Base-by-base conservation (phyloP, 2,329 filamentous ascomycete genomes). In the Aulographum hederae region DNA sequence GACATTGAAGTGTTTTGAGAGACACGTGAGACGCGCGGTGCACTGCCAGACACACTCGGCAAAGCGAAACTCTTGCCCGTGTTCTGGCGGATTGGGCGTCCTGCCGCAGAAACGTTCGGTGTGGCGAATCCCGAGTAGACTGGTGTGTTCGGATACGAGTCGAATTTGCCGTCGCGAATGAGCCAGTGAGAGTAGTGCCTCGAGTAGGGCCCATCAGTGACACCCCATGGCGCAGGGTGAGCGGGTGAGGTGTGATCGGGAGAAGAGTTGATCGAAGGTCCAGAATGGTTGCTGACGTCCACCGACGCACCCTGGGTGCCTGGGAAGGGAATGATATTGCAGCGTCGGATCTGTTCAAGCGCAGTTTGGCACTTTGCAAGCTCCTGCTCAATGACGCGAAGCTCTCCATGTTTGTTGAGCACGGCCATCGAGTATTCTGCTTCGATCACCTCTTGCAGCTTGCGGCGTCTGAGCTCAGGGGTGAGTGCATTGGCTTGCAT, bases 181-280 rank as follows among this genome's bases (percentile, higher is more conserved):
- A 98, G 70, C 89, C 89, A 98, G 61, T 80, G 82, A 49, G 82
- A 75, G 56, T 94, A 94, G 58, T 95, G 89, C 43, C 84, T 75
- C 37, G 84, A 76, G 56, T 95, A 95, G 2, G 89, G 85, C 8
- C 89, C 89, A 45, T 94, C 81, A 12, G 74, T 73, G 34, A 94
- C 81, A 41, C 86, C 86, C 62, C 85, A 93, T 3, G 89, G 79
- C 28, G 89, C 71, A 23, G 85, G 80, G 63, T 79, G 82, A 45
- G 70, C 63, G 36, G 84, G 79, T 41, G 73, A 62, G 37, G 69
- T 62, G 43, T 73, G 72, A 44, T 73, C 73, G 39, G 65, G 54
- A 40, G 60, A 61, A 39, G 67, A 59, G 37, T 67, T 63, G 39
- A 89, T 52, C 39, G 80, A 71, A 40, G 74, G 65, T 14, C 85